These are phyloP conservation scores for Boletus albobrunnescens DNA, from an alignment of 1,284 basidiomycete genomes.

Conservation along the genomic window DNA sequence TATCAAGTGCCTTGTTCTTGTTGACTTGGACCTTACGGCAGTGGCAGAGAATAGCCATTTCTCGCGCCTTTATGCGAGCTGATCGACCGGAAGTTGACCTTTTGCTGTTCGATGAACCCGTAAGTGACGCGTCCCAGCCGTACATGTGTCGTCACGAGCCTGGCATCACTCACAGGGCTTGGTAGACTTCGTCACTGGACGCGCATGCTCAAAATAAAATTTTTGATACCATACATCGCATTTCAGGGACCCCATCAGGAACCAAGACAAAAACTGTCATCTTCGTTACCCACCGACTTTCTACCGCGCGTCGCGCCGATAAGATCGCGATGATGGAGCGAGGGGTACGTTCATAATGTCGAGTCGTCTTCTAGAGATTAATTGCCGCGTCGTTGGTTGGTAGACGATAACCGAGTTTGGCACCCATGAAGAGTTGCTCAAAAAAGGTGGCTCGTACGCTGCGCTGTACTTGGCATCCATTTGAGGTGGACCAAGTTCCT, in stretches of 20 bases:
- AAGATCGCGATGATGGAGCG: constrained; percentile 84
- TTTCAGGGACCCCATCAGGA: constrained; percentile 54
- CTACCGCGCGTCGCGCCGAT: constrained; percentile 73
- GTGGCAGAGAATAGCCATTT: constrained; percentile 84
- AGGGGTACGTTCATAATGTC: constrained; percentile 48
- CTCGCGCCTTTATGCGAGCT: constrained; percentile 79
- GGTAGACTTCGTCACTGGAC: constrained; percentile 74
- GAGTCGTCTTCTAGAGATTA: constrained; percentile 14
- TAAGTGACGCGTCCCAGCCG: constrained; percentile 35
- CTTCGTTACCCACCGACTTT: constrained; percentile 80
- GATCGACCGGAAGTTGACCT: constrained; percentile 70
- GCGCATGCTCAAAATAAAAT: constrained; percentile 75
- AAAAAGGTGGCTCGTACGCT: constrained; percentile 60
- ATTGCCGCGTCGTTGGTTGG: constrained; percentile 17
- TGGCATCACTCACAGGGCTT: constrained; percentile 4
- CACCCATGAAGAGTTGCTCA: constrained; percentile 69
- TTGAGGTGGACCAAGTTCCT: constrained; percentile 30
- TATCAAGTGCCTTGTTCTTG: background rate
- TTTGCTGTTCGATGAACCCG: constrained; percentile 77
- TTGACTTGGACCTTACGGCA: constrained; percentile 34
- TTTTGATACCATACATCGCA: constrained; percentile 65
- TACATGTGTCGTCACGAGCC: constrained; percentile 8
- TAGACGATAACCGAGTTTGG: constrained; percentile 79
- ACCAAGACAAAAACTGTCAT: constrained; percentile 67
- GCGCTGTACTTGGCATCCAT: constrained; percentile 67